These are phyloP conservation scores for Omphalotus guepiniiformis DNA, from an alignment of 768 basidiomycete species.

Conservation along the genomic window DNA sequence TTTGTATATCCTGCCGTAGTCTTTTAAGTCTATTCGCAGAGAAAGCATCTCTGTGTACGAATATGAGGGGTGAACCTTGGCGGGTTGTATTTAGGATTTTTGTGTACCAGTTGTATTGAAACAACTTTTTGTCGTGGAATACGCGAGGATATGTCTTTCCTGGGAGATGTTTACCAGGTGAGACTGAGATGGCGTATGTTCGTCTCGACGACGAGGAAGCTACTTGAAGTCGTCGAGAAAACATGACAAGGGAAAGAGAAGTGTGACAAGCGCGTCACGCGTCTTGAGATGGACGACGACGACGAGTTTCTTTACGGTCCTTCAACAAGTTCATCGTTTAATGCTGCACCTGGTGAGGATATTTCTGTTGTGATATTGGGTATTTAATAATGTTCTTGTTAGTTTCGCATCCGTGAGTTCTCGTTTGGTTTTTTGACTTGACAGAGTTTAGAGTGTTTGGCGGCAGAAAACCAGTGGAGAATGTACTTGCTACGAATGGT, in stretches of 20 bases:
- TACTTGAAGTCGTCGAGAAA: not conserved
- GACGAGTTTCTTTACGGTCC: slow-evolving; percentile 78
- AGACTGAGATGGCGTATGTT: slow-evolving; percentile 53
- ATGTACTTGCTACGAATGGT: slow-evolving; percentile 35
- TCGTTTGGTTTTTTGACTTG: slow-evolving; percentile 2
- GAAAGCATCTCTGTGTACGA: slow-evolving; percentile 79
- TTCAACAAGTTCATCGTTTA: slow-evolving; percentile 30
- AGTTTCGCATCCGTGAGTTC: slow-evolving; percentile 66
- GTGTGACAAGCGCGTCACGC: not conserved
- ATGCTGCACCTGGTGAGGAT: slow-evolving; percentile 45
- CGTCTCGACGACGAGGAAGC: slow-evolving; percentile 13
- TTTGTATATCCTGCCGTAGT: slow-evolving; percentile 63
- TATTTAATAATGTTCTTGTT: slow-evolving; percentile 23
- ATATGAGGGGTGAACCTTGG: slow-evolving; percentile 57
- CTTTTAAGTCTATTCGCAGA: slow-evolving; percentile 60
- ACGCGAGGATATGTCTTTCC: slow-evolving; percentile 57
- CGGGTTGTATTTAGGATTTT: slow-evolving; percentile 58
- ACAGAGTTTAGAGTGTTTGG: slow-evolving; percentile 13
- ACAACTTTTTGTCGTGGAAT: slow-evolving; percentile 74
- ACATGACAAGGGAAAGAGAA: not conserved
- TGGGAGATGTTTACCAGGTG: slow-evolving; percentile 45
- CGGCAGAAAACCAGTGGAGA: slow-evolving; percentile 10
- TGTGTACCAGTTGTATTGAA: slow-evolving; percentile 77
- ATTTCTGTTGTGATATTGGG: slow-evolving; percentile 25
- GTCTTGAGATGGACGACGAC: slow-evolving; percentile 60